Base-by-base conservation (phyloP, 2,329 filamentous ascomycete genomes). In the Lachnellula subtilissima region DNA sequence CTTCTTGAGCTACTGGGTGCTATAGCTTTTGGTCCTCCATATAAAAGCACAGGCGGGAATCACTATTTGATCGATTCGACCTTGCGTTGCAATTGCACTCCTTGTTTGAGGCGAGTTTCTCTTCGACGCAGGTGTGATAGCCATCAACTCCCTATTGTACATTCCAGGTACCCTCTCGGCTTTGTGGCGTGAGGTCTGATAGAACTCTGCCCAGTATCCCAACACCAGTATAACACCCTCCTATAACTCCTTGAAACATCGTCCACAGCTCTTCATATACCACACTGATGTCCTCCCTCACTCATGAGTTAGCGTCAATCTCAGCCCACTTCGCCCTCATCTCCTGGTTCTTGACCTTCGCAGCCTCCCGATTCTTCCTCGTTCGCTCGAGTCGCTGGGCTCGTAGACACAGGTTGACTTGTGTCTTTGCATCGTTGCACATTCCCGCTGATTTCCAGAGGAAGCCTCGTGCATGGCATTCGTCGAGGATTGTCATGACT, bases 381-480 rank as follows among this genome's bases (percentile, higher is more conserved):
- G 92, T 92, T 55, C 87, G 85, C 72, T 91, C 89, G 51, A 86
- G 75, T 68, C 94, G 83, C 73, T 96, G 90, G 39, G 81, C 85
- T 61, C 89, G 84, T 52, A 99, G 80, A 70, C 94, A 99, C 69
- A 84, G 81, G 74, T 89, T 94, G 65, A 99, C 89, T 56, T 90
- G 78, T 43, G 84, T 79, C 74, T 99, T 99, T 60, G 88, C 82
- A 42, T 86, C 82, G 72, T 91, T 97, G 82, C 94, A 99, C 78
- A 88, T 90, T 55, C 94, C 94, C 59, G 90, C 76, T 1, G 89
- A 86, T 74, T 96, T 97, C 83, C 89, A 92, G 56, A 99, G 75
- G 75, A 99, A 99, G 53, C 94, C 94, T 57, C 82, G 83, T 35
- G 89, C 88, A 71, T 99, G 94, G 76, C 94, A 99, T 77, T 97